phyloP scores from a whole-genome alignment of 2,329 filamentous ascomycete genomes.

The Apiospora aurea region DNA sequence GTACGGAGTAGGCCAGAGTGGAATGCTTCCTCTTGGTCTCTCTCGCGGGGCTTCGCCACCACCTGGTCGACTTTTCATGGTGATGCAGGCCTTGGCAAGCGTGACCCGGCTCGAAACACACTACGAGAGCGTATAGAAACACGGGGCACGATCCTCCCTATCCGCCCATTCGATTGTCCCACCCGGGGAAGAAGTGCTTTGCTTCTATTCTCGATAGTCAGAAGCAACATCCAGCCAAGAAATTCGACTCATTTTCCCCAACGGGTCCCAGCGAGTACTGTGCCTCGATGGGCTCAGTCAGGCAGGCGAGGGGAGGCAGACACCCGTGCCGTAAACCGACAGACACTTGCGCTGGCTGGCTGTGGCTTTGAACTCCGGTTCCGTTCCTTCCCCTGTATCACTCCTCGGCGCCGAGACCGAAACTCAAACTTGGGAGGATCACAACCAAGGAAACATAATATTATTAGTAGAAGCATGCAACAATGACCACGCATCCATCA shows the following conservation, averaged over 20 bases:
- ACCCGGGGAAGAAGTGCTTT: not conserved
- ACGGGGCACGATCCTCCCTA: not conserved
- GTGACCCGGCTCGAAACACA: not conserved
- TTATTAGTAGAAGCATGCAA: not conserved
- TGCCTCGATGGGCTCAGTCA: not conserved
- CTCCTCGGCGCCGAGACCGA: slow-evolving; percentile 2
- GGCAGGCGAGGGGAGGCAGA: not conserved
- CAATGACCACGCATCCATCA: not conserved
- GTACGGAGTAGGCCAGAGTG: not conserved
- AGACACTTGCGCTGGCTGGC: not conserved
- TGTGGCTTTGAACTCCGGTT: not conserved
- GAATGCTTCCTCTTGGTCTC: not conserved
- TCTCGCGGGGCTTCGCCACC: not conserved
- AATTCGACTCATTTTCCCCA: not conserved
- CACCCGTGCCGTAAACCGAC: not conserved
- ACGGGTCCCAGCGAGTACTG: not conserved
- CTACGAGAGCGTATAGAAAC: not conserved
- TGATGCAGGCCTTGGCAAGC: not conserved
- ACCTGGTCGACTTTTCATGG: not conserved
- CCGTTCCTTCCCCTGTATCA: not conserved
- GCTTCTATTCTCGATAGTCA: not conserved
- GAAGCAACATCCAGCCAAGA: not conserved
- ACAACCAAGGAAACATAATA: not conserved
- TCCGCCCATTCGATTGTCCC: not conserved
- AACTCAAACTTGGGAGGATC: not conserved